Conservation (phyloP, 73 alveolate genomes). For the Paramecium octaurelia region DNA sequence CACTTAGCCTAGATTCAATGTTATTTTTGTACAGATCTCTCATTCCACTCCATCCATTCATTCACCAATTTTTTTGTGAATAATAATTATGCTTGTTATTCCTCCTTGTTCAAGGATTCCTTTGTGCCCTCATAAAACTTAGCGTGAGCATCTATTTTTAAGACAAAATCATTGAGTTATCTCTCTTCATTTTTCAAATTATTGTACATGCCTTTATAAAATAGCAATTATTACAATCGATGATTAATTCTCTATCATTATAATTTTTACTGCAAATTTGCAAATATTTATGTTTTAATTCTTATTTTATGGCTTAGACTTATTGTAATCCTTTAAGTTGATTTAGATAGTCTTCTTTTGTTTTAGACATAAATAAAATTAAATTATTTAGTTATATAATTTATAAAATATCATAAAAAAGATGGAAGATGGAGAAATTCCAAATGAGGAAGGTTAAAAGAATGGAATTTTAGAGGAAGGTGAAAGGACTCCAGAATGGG, state of each 20-base stretch:
- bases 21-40: neutral
- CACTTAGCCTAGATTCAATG: neutral
- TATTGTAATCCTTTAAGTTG: neutral
- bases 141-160: neutral
- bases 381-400: too few relatives aligned
- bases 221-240: neutral
- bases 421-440: conserved; percentile 26
- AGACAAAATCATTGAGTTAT: neutral
- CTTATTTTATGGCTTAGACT: neutral
- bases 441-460: neutral
- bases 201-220: neutral
- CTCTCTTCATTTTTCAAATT: neutral
- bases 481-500: conserved; percentile 39
- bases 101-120: neutral
- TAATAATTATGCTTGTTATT: neutral
- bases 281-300: neutral
- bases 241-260: neutral
- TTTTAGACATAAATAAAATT: neutral
- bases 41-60: neutral
- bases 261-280: neutral
- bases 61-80: neutral
- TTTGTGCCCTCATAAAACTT: neutral
- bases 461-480: neutral
- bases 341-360: neutral
- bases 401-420: neutral